Evolutionary conservation across 768 basidiomycete genomes (phyloP), one percentile per base, ranked within the genome.

Genomic region (Russula griseocarnosa): DNA sequence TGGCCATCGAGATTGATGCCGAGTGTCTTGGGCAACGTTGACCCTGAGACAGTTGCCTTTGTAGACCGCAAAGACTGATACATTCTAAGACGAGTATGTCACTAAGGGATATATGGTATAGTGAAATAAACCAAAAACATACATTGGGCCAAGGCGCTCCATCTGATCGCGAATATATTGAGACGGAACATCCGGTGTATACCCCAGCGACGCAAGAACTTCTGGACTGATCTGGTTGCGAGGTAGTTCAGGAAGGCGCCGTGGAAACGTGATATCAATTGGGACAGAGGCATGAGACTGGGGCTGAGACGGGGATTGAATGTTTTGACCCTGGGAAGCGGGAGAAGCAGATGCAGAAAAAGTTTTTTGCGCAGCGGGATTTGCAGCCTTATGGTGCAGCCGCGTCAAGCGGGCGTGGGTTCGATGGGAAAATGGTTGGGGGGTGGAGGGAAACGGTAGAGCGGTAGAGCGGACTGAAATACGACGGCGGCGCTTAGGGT

Each of bases 141-240:
- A 65, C 64, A 30, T 65, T 46, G 49, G 59, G 16, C 55, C 46
- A 38, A 61, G 47, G 24, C 32, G 55, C 5, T 57, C 32, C 54
- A 65, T 61, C 26, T 46, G 32, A n/a, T 65, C 64, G 40, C 64
- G 60, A 24, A 61, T 61, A 52, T 65, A 65, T 5, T 65, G 64
- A 0, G 49, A 20, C 14, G 64, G 64, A 18, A 65, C 55, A 0
- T 61, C 59, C 16, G 64, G 4, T 7, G 55, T 24, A 42, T 36
- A 65, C 6, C 55, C 60, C 3, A 65, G 59, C 2, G 64, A 65
- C 16, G 55, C 49, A 22, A 65, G 59, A 55, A 65, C 64, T 3
- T 65, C 64, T 3, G 42, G 18, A 16, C 55, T 56, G 26, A 61
- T 61, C 46, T 44, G 40, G 40, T 57, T 61, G 60, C n/a, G 40